Base-by-base conservation (phyloP, 169 alveolate species). In the Plasmodium yoelii region DNA sequence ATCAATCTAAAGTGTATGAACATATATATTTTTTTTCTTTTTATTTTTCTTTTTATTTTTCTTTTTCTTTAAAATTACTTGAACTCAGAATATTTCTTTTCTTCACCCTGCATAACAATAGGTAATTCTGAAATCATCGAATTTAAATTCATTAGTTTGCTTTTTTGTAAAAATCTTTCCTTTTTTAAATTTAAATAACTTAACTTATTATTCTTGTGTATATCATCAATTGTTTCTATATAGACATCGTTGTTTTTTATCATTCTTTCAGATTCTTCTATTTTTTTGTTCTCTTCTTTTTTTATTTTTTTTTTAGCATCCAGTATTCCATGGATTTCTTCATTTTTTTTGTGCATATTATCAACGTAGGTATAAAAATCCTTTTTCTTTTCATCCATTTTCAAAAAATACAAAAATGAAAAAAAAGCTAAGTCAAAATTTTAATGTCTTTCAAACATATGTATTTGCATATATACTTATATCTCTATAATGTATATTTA, bases 331-430 rank as follows among this genome's bases (percentile, higher is more conserved):
- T 77, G 88, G 8, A 77, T 53, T 68, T 77, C 88, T 57, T 77
- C 88, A 56, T 77, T 77, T 42, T 77, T 77, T 69, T 24, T 77
- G 71, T 77, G 88, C 88, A 77, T 77, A 56, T 65, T 49, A 46
- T 77, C 88, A 49, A 77, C 88, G 51, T 63, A 77, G 55, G 55
- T 77, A 55, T 77, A 77, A 53, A 77, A 77, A 57, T 24, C 69
- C 51, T 77, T 77, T 64, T 77, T 77, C 47, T 77, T 77, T 55
- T 77, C 88, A 46, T 77, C 88, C 88, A 77, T 77, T 49, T 47
- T 71, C 57, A 60, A 42, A 71, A 59, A 42, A 24, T 19, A 10
- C n/a, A 26, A 39, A 65, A 65, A 12, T 57, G 65, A 57, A 57
- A 24, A 18, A 57, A 57, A 24, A 1, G 26, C 15, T 57, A 57